Conservation (phyloP, 768 basidiomycete species). For the Mycena latifolia region DNA sequence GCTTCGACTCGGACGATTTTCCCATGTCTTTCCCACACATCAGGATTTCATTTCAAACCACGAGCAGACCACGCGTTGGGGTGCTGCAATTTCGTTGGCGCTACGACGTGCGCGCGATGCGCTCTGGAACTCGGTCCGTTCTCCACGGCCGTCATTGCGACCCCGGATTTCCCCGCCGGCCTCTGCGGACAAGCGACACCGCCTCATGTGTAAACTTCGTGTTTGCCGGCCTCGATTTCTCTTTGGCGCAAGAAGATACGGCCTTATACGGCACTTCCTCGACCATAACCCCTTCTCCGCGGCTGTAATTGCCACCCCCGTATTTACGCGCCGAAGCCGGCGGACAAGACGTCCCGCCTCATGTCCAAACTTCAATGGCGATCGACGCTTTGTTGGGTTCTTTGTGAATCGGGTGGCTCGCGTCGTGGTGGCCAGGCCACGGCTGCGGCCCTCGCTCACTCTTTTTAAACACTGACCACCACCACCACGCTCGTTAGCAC, state of each 20-base stretch:
- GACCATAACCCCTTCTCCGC: background rate
- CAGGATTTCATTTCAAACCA: background rate
- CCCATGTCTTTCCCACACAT: background rate
- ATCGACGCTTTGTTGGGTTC: conserved; percentile 15
- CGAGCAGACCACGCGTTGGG: conserved; percentile 6
- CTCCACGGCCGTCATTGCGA: too few species aligned
- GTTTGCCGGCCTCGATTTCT: background rate
- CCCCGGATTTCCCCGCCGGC: too few species aligned
- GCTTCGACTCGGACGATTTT: too few species aligned
- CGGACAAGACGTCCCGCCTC: conserved; percentile 25
- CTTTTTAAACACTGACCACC: conserved; percentile 6
- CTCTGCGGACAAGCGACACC: too few species aligned
- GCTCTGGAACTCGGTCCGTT: too few species aligned
- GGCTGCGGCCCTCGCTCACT: background rate
- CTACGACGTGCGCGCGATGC: too few species aligned
- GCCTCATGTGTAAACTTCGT: too few species aligned
- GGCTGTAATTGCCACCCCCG: background rate
- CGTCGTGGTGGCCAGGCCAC: conserved; percentile 4
- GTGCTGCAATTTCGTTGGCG: too few species aligned
- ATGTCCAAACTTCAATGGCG: conserved; percentile 18
- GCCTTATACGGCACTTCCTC: background rate
- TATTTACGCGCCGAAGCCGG: conserved; percentile 1
- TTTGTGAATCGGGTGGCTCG: conserved; percentile 14
- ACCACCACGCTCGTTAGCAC: conserved; percentile 10
- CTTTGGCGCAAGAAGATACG: background rate